A percentile compares a stretch with the other conserved stretches of the same genome.
These are phyloP conservation scores for Fusarium compactum DNA, from an alignment of 2,329 filamentous ascomycete species.

Conservation along the genomic window DNA sequence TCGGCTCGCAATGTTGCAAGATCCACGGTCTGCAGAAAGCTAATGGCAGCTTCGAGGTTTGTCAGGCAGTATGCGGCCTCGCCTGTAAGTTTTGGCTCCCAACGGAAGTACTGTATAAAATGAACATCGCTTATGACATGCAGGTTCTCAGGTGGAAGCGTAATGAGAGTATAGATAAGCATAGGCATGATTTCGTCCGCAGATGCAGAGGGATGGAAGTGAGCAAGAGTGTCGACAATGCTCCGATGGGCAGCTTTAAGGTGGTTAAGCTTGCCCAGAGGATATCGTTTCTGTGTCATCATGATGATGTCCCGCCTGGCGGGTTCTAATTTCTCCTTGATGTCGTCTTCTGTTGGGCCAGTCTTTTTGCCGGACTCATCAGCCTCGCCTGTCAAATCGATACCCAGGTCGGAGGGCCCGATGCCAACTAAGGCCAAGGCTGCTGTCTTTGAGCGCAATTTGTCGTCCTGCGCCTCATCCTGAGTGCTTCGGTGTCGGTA, in stretches of 20 bases:
- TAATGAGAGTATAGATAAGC: conserved; percentile 95
- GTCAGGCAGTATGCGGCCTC: conserved; percentile 97
- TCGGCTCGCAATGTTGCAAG: conserved; percentile 87
- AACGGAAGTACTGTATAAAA: conserved; percentile 93
- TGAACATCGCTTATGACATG: conserved; percentile 94
- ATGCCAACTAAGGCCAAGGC: conserved; percentile 93
- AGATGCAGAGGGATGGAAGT: conserved; percentile 82
- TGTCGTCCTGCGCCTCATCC: conserved; percentile 95
- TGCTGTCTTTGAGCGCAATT: conserved; percentile 92
- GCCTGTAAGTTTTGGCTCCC: conserved; percentile 86
- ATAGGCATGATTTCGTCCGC: conserved; percentile 98
- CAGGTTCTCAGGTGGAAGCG: conserved; percentile 84
- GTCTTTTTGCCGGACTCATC: conserved; percentile 68
- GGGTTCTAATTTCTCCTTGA: conserved; percentile 76
- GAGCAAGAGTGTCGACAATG: conserved; percentile 86
- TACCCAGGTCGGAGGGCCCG: conserved; percentile 83
- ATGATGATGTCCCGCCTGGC: conserved; percentile 76
- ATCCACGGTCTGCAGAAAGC: conserved; percentile 95
- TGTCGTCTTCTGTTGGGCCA: conserved; percentile 72
- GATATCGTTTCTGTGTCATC: conserved; percentile 90
- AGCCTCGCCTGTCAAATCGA: conserved; percentile 74
- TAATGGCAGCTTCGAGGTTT: conserved; percentile 93
- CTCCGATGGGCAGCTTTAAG: conserved; percentile 91
- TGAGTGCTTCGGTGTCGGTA: conserved; percentile 93
- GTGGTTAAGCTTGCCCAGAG: conserved; percentile 89